Base-by-base conservation (phyloP, 2,329 filamentous ascomycete genomes). In the Orbilia blumenaviensis region DNA sequence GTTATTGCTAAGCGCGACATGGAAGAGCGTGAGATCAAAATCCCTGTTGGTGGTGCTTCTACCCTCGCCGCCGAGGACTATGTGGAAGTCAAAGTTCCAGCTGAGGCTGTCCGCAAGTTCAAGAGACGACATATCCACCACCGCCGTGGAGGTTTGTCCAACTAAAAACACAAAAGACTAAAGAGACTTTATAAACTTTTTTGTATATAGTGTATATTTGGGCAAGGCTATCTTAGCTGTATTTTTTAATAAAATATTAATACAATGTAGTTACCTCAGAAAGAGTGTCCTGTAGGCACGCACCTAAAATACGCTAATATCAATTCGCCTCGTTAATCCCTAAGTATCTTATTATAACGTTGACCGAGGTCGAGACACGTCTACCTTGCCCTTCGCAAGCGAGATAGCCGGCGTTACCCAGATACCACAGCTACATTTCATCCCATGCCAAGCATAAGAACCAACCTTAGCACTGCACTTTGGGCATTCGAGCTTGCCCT, bases 391-490 rank as follows among this genome's bases (percentile, higher is more conserved):
- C 82, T 90, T 92, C 64, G 93, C 90, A 77, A 98, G 85, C 77
- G 91, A 94, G 82, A 99, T 95, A 0, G 91, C 94, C 7, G 95
- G 94, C 60, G 93, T 92, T 21, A 97, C 87, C 94, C 95, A 98
- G 77, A 90, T 89, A 38, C 91, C 89, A 83, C 95, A 99, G 81
- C 89, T 95, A 84, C 95, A 99, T 82, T 89, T 90, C 86, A 97
- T 91, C 12, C 95, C 95, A 82, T 96, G 93, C 95, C 95, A 99
- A 62, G 94, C 92, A 81, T 97, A 99, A 80, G 95, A 92, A 41
- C 95, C 95, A 54, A 98, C 89, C 62, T 92, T 93, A 42, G 92
- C 89, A 52, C 88, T 89, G 83, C 95, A 99, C 81, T 90, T 91
- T 8, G 95, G 94, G 81, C 95, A 99, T 72, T 89, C 88, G 32